These are phyloP conservation scores for Alternaria angustiovoidea DNA, from an alignment of 2,329 filamentous ascomycete genomes.

Conservation along the genomic window DNA sequence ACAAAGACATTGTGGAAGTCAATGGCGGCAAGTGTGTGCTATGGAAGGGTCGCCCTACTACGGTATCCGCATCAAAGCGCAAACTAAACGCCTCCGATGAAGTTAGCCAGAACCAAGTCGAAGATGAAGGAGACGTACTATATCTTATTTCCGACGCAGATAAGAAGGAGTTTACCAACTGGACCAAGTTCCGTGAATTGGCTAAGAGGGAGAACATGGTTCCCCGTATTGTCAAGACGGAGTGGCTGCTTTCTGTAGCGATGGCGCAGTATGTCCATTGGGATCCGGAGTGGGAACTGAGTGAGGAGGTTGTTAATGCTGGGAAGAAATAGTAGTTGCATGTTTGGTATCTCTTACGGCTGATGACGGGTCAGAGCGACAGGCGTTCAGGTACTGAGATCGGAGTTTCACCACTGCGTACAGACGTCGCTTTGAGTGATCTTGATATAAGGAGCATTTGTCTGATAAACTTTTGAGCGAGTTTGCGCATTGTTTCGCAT, in stretches of 20 bases:
- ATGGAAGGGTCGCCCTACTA: slow-evolving; percentile 77
- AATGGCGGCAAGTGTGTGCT: slow-evolving; percentile 86
- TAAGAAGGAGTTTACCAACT: slow-evolving; percentile 75
- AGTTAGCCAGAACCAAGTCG: slow-evolving; percentile 67
- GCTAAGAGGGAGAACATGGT: slow-evolving; percentile 79
- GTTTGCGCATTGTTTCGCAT: not conserved
- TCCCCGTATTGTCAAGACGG: slow-evolving; percentile 79
- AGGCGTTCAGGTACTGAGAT: slow-evolving; percentile 28
- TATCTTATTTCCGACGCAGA: slow-evolving; percentile 78
- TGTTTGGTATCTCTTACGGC: slow-evolving; percentile 5
- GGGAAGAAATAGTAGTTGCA: slow-evolving; percentile 19
- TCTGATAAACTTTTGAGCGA: not conserved
- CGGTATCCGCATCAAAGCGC: slow-evolving; percentile 61
- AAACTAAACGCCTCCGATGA: slow-evolving; percentile 36
- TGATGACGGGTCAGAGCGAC: slow-evolving; percentile 19
- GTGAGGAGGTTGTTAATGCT: slow-evolving; percentile 41
- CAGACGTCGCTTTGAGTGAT: not conserved
- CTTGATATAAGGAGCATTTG: not conserved
- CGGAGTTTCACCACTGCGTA: slow-evolving; percentile 19
- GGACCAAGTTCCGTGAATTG: slow-evolving; percentile 81
- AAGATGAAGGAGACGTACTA: slow-evolving; percentile 64
- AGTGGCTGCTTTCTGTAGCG: slow-evolving; percentile 90
- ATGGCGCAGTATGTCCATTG: slow-evolving; percentile 80
- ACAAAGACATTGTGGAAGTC: slow-evolving; percentile 82
- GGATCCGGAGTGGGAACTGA: slow-evolving; percentile 45